Conservation (phyloP, 805 yeast species). For the Lachancea waltii region DNA sequence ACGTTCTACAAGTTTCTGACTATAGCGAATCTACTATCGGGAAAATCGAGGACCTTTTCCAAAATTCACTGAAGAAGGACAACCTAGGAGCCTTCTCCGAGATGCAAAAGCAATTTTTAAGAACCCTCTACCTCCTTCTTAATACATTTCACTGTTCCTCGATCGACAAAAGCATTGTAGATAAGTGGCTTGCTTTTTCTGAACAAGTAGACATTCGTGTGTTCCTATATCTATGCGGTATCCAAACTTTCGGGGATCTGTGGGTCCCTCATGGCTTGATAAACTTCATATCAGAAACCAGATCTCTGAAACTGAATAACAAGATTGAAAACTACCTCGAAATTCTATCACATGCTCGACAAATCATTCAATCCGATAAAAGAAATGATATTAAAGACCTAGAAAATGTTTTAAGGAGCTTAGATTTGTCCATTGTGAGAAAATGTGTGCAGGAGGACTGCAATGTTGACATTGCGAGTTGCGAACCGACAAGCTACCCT, state of each 20-base stretch:
- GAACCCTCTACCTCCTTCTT: constrained; percentile 19
- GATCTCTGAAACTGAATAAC: constrained; percentile 22
- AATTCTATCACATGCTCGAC: constrained; percentile 9
- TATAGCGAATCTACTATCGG: constrained; percentile 20
- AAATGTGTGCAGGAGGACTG: constrained; percentile 5
- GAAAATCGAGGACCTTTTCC: constrained; percentile 6
- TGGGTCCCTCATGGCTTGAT: constrained; percentile 29
- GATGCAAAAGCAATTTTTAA: constrained; percentile 19
- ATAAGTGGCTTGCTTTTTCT: constrained; percentile 18
- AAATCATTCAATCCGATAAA: constrained; percentile 4
- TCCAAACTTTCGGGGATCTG: constrained; percentile 24
- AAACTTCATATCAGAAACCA: constrained; percentile 18
- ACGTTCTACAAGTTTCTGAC: constrained; percentile 19
- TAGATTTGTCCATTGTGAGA: constrained; percentile 23
- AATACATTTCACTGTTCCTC: constrained; percentile 19
- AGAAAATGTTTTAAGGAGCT: constrained; percentile 17
- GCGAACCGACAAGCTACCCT: constrained; percentile 13
- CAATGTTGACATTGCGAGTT: constrained; percentile 13
- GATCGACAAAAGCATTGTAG: constrained; percentile 16
- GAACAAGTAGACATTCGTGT: constrained; percentile 24
- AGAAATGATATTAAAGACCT: constrained; percentile 10
- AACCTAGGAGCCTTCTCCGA: constrained; percentile 8
- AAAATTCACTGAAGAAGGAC: background rate
- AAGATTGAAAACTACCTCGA: constrained; percentile 15
- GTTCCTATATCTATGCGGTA: constrained; percentile 22